phyloP scores from a whole-genome alignment of 768 basidiomycete species.

The Cystobasidium ongulense region DNA sequence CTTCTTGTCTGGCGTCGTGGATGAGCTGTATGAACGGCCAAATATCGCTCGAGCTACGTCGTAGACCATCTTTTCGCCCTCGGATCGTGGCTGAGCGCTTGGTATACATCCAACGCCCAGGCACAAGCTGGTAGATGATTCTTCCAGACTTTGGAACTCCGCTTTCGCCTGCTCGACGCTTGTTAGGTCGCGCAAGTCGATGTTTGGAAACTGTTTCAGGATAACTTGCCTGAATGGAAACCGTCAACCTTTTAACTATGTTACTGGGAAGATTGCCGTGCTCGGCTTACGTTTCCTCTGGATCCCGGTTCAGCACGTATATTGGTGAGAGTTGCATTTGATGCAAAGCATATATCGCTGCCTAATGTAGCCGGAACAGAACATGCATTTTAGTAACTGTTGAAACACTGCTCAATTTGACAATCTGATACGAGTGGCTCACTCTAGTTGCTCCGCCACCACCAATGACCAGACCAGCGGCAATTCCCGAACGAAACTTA shows the following conservation, averaged over 20 bases:
- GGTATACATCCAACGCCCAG: slow-evolving; percentile 7
- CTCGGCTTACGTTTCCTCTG: background rate
- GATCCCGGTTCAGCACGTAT: background rate
- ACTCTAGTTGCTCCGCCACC: slow-evolving; percentile 8
- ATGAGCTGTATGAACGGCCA: background rate
- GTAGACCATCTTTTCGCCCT: slow-evolving; percentile 11
- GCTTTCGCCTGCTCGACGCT: background rate
- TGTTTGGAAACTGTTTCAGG: background rate
- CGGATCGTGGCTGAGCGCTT: background rate
- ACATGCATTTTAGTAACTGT: background rate
- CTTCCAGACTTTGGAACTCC: background rate
- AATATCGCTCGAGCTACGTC: background rate
- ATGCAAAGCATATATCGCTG: background rate
- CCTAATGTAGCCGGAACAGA: background rate
- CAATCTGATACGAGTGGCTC: background rate
- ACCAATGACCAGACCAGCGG: background rate
- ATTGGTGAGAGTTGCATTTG: slow-evolving; percentile 10
- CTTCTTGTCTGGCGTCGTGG: background rate
- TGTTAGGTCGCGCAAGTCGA: background rate
- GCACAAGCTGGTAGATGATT: background rate
- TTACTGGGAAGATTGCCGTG: background rate
- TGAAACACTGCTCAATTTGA: too few relatives aligned
- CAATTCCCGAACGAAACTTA: background rate
- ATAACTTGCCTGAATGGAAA: background rate
- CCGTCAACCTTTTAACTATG: background rate